These are phyloP conservation scores for Phalaenopsis aphrodite DNA, from an alignment of 106 monocot species.

Conservation along the genomic window DNA sequence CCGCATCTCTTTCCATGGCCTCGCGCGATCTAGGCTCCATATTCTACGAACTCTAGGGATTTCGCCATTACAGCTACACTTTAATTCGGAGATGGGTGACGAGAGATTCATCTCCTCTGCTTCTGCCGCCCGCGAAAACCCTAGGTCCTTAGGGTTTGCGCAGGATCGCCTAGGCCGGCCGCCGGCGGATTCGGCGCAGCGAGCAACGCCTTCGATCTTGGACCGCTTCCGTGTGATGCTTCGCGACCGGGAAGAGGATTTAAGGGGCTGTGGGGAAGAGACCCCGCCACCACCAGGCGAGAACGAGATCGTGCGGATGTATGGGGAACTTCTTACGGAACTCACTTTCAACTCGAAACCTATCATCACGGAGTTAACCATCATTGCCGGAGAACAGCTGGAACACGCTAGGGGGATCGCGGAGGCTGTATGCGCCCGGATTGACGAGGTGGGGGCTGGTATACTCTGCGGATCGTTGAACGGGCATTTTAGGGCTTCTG, in stretches of 20 bases:
- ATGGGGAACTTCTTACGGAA: constrained; percentile 62
- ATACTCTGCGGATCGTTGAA: neutral
- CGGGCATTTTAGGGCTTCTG: neutral
- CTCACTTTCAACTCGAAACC: constrained; percentile 95
- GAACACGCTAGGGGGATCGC: constrained; percentile 56
- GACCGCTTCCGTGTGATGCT: constrained; percentile 52
- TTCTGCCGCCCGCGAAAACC: constrained; percentile 9
- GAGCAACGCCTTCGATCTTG: constrained; percentile 20
- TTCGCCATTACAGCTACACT: no score
- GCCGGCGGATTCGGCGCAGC: neutral
- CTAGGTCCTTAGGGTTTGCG: constrained; percentile 11
- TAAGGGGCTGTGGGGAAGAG: constrained; percentile 6
- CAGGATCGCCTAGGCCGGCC: constrained; percentile 2
- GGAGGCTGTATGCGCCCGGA: constrained; percentile 57
- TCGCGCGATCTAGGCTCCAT: no score
- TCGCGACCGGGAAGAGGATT: constrained; percentile 31
- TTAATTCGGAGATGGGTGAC: constrained; percentile 16
- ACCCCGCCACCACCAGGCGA: constrained; percentile 1
- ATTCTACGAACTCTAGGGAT: no score
- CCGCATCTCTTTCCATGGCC: no score
- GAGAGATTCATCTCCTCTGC: constrained; percentile 18
- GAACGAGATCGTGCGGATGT: constrained; percentile 48
- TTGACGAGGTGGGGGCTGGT: constrained; percentile 46
- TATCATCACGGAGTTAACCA: constrained; percentile 89
- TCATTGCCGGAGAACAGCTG: constrained; percentile 78